Base-by-base conservation (phyloP, 176 grass and related monocot genomes). In the Alopecurus myosuroides region DNA sequence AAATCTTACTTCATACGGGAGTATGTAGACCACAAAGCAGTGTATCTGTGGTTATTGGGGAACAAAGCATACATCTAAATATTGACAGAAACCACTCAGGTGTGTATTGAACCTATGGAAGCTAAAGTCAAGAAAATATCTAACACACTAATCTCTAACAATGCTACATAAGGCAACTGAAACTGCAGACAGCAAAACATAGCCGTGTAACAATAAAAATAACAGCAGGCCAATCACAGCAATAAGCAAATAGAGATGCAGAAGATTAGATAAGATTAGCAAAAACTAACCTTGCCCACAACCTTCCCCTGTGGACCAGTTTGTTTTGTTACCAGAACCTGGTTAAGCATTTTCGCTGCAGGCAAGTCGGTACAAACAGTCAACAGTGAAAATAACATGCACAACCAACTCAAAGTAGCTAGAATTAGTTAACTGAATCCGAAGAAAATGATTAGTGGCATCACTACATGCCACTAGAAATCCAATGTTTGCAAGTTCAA, bases 291-390 rank as follows among this genome's bases (percentile, higher is more conserved):
- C 94, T 99, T 99, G 97, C 86, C 89, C 81, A 99, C 97, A 91
- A 99, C 85, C 83, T 99, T 99, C 70, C 97, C 94, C 81, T 92
- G 89, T 26, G 94, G 91, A 65, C 97, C 97, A 82, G 97, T 92
- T 90, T 99, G 97, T 74, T 96, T 99, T 12, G 94, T 99, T 84
- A 99, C 94, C 78, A 99, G 88, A 88, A 99, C 94, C 85, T 99
- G 94, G 51, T 90, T 86, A 50, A 99, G 92, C 97, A 99, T 99
- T 94, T 99, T 99, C 46, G 89, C 97, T 99, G 89, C 68, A 94
- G 46, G 77, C 77, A 23, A 81, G 25, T 40, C 74, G 87, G 66
- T 69, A 82, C 28, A 56, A 74, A 74, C 55, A 78, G 19, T 78
- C 12, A 36, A 23, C 5, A 12, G 61, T 41, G 1, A 75, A 75